These are phyloP conservation scores for Trichophyton rubrum DNA, from an alignment of 2,329 filamentous ascomycete species.

Conservation along the genomic window DNA sequence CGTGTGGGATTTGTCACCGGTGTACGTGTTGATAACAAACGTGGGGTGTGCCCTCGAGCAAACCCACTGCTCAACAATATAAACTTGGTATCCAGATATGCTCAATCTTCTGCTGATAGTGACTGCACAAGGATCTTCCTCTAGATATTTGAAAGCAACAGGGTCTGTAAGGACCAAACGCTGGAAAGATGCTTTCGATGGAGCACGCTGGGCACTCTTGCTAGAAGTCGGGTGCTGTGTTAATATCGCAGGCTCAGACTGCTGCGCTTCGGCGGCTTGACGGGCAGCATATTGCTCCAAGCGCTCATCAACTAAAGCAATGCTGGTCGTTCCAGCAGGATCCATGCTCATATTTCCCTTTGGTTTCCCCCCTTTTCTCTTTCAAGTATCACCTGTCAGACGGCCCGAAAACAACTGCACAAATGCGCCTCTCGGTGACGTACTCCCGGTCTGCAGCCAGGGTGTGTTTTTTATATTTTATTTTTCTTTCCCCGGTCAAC, in stretches of 20 bases:
- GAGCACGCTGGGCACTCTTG: background rate
- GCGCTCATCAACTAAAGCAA: background rate
- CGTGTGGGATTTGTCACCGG: conserved; percentile 66
- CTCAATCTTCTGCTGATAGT: conserved; percentile 59
- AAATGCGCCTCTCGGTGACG: background rate
- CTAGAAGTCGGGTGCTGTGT: background rate
- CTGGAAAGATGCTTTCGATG: conserved; percentile 22
- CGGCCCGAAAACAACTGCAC: background rate
- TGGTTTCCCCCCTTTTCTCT: background rate
- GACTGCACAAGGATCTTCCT: conserved; percentile 65
- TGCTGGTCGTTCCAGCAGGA: background rate
- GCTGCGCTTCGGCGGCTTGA: background rate
- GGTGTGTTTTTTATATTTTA: background rate
- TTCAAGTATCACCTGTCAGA: background rate
- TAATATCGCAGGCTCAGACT: background rate
- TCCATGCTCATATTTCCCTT: background rate
- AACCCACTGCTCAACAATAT: conserved; percentile 94
- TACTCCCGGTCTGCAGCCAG: background rate
- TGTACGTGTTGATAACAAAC: conserved; percentile 84
- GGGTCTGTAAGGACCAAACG: conserved; percentile 54
- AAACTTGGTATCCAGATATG: conserved; percentile 77
- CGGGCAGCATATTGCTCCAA: background rate
- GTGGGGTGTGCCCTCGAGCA: conserved; percentile 85
- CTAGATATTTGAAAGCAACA: conserved; percentile 60
- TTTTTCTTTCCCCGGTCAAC: background rate